These are phyloP conservation scores for Lentinula edodes DNA, from an alignment of 768 basidiomycete genomes.

Conservation along the genomic window DNA sequence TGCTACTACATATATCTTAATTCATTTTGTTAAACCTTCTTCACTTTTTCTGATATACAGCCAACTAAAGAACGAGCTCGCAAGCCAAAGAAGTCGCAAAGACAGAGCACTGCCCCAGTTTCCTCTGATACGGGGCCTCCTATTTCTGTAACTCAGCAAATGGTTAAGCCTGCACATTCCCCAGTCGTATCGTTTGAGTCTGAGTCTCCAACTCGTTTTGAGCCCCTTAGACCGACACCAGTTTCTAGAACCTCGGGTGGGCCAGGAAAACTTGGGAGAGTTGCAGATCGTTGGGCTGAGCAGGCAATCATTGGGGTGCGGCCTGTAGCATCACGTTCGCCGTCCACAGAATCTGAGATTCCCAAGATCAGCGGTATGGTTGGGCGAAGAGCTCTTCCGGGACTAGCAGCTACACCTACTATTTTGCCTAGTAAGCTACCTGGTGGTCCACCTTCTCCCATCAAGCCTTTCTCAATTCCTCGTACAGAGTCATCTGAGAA, in stretches of 20 bases:
- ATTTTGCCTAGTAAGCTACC: background rate
- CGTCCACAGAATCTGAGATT: constrained; percentile 9
- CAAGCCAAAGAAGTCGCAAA: constrained; percentile 53
- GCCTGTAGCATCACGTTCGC: constrained; percentile 7
- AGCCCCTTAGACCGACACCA: background rate
- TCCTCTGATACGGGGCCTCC: background rate
- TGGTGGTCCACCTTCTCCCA: background rate
- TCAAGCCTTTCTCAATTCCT: background rate
- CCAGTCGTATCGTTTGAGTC: background rate
- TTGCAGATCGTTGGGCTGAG: constrained; percentile 27
- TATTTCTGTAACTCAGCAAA: background rate
- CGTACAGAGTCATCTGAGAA: background rate
- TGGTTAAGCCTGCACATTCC: background rate
- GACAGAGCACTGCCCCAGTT: background rate
- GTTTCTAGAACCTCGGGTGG: constrained; percentile 1
- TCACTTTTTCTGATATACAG: constrained; percentile 32
- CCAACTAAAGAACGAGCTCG: constrained; percentile 71
- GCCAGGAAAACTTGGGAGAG: constrained; percentile 11
- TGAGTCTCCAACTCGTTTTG: background rate
- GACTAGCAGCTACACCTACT: constrained; percentile 19
- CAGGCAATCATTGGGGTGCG: constrained; percentile 26
- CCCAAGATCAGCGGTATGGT: constrained; percentile 21
- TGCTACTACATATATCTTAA: constrained; percentile 14
- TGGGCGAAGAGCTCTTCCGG: constrained; percentile 39
- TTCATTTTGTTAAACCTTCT: constrained; percentile 17